Evolutionary conservation across 345 rosid genomes (phyloP).

Genomic region (Rhodomyrtus tomentosa): DNA sequence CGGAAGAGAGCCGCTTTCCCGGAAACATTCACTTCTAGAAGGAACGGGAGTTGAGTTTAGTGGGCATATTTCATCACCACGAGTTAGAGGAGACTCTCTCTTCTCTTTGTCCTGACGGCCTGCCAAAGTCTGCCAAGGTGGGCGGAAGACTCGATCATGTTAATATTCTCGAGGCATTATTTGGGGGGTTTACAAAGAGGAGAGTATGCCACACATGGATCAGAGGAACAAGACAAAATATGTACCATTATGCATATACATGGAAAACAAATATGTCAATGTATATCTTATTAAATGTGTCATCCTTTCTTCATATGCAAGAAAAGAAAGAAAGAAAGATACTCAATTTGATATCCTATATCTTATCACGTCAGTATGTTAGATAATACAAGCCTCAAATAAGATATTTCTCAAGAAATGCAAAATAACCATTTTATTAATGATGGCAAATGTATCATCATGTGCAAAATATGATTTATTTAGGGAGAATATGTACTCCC

Average conservation of each 20-base stretch:
- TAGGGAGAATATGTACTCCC: no score
- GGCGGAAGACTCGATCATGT: not conserved
- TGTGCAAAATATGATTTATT: no score
- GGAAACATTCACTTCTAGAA: not conserved
- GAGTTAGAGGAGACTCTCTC: not conserved
- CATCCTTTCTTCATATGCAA: no score
- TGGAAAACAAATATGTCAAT: not conserved
- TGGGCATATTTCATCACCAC: not conserved
- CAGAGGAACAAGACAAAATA: not conserved
- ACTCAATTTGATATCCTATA: no score
- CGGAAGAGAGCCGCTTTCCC: not conserved
- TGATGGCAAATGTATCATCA: no score
- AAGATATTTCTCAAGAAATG: no score
- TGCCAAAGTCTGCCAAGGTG: not conserved
- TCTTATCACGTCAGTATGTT: no score
- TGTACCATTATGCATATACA: not conserved
- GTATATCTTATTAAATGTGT: no score
- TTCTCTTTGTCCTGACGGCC: not conserved
- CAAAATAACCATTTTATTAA: no score
- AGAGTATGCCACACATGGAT: not conserved
- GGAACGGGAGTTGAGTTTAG: not conserved
- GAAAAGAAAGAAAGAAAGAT: no score
- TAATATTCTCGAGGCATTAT: not conserved
- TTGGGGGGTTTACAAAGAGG: not conserved
- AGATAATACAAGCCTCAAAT: no score